Evolutionary conservation across 2,329 filamentous ascomycete genomes (phyloP).

Genomic region (Beauveria bassiana): DNA sequence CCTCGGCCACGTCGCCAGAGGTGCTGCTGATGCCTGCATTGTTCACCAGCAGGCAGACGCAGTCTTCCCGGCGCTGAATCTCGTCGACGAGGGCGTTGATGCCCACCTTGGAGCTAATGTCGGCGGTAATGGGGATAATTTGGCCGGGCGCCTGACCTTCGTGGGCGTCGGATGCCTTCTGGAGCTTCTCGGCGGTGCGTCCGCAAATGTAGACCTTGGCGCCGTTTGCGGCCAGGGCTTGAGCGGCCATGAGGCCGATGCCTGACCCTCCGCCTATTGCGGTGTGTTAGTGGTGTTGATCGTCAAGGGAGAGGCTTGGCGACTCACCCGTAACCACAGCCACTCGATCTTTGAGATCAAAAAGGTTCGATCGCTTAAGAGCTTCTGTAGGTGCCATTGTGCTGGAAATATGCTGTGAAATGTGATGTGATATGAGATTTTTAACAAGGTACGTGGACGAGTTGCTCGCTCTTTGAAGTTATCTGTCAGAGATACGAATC

Average conservation of each 20-base stretch:
- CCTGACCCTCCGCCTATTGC: slow-evolving; percentile 45
- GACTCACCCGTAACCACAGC: slow-evolving; percentile 37
- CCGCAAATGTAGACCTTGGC: slow-evolving; percentile 65
- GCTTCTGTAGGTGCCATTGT: slow-evolving; percentile 4
- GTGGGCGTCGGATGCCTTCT: slow-evolving; percentile 50
- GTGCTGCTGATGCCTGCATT: slow-evolving; percentile 57
- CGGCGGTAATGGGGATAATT: slow-evolving; percentile 52
- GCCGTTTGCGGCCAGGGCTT: slow-evolving; percentile 59
- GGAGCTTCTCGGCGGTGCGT: slow-evolving; percentile 54
- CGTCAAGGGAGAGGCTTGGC: not conserved
- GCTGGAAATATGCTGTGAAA: not conserved
- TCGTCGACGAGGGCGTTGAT: slow-evolving; percentile 50
- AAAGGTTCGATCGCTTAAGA: slow-evolving; percentile 22
- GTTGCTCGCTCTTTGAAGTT: too few species aligned
- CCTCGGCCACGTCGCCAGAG: slow-evolving; percentile 37
- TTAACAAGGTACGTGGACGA: too few species aligned
- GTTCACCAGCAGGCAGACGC: slow-evolving; percentile 59
- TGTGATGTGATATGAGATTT: not conserved
- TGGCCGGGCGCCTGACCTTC: slow-evolving; percentile 44
- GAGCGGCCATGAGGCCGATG: slow-evolving; percentile 61
- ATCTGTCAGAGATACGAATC: too few species aligned
- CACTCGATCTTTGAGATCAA: slow-evolving; percentile 34
- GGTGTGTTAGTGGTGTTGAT: not conserved
- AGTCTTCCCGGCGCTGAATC: slow-evolving; percentile 45
- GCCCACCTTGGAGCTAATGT: slow-evolving; percentile 55